A percentile compares a stretch with the other conserved stretches of the same genome.
phyloP scores from a whole-genome alignment of 129 eudicot species.

The Lactuca sativa region DNA sequence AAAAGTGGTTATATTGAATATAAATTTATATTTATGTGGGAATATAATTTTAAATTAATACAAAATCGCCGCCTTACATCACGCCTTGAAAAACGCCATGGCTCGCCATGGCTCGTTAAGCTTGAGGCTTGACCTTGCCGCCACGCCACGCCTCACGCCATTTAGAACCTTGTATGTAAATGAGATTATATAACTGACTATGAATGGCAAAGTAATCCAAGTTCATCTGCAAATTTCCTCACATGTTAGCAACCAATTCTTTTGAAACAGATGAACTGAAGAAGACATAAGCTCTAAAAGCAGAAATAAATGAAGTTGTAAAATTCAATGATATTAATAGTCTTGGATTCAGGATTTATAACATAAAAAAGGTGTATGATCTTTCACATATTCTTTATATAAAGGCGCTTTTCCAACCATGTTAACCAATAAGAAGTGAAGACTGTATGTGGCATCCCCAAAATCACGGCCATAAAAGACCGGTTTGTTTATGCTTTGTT shows the following conservation, averaged over 20 bases:
- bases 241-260: conserved; percentile 55
- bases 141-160: no score
- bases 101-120: no score
- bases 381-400: conserved; percentile 68
- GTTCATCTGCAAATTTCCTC: conserved; percentile 73
- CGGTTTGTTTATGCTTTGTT: no score
- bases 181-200: conserved; percentile 63
- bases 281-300: conserved; percentile 73
- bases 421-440: conserved; percentile 62
- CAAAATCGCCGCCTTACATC: no score
- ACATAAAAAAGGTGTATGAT: not conserved
- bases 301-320: conserved; percentile 17
- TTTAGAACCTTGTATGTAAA: no score
- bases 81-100: no score
- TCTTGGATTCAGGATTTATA: not conserved
- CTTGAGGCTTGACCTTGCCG: no score
- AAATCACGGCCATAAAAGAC: no score
- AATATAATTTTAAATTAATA: no score
- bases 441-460: conserved; percentile 63
- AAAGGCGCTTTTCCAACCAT: conserved; percentile 80
- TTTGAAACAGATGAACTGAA: conserved; percentile 72
- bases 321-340: conserved; percentile 2
- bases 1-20: no score
- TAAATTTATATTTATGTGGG: no score
- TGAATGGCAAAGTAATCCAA: conserved; percentile 92